Conservation (phyloP, 2,329 filamentous ascomycete genomes). For the Cladosporium sp. region DNA sequence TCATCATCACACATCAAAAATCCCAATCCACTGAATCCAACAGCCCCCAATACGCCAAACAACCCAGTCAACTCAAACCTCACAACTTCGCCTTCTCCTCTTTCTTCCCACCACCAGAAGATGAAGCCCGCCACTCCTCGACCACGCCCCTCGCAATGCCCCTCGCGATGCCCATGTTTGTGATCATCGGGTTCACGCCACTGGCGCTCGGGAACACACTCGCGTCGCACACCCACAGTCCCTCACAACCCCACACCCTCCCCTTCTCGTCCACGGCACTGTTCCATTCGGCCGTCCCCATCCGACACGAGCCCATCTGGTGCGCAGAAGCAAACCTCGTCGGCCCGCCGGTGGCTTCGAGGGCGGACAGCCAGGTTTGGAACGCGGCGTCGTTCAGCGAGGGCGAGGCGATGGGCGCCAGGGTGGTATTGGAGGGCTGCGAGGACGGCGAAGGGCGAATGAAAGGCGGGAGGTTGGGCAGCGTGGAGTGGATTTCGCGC, state of each 20-base stretch:
- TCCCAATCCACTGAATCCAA: neutral
- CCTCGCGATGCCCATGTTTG: slow-evolving; percentile 69
- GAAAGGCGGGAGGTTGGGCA: slow-evolving; percentile 66
- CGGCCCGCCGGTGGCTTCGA: slow-evolving; percentile 53
- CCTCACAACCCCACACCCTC: slow-evolving; percentile 63
- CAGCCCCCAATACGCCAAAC: neutral
- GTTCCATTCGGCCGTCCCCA: slow-evolving; percentile 55
- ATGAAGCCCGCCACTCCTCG: slow-evolving; percentile 27
- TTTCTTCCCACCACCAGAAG: neutral
- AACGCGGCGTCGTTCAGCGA: slow-evolving; percentile 61
- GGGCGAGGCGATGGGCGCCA: slow-evolving; percentile 24
- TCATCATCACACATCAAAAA: neutral
- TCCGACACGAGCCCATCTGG: slow-evolving; percentile 77
- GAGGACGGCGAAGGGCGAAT: slow-evolving; percentile 40
- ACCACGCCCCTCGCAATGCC: slow-evolving; percentile 61
- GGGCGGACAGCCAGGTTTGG: slow-evolving; percentile 57
- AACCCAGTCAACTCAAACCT: neutral
- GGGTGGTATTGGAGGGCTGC: slow-evolving; percentile 21
- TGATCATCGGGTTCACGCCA: slow-evolving; percentile 82
- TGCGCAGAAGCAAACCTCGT: slow-evolving; percentile 68
- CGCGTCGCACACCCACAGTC: slow-evolving; percentile 70
- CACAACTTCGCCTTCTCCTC: slow-evolving; percentile 17
- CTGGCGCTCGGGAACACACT: slow-evolving; percentile 75
- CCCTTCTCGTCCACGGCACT: slow-evolving; percentile 48
- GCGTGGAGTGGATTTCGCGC: slow-evolving; percentile 69